Evolutionary conservation across 768 basidiomycete species (phyloP), one percentile per base, ranked within the genome.

Genomic region (Amanita pallidorosea): DNA sequence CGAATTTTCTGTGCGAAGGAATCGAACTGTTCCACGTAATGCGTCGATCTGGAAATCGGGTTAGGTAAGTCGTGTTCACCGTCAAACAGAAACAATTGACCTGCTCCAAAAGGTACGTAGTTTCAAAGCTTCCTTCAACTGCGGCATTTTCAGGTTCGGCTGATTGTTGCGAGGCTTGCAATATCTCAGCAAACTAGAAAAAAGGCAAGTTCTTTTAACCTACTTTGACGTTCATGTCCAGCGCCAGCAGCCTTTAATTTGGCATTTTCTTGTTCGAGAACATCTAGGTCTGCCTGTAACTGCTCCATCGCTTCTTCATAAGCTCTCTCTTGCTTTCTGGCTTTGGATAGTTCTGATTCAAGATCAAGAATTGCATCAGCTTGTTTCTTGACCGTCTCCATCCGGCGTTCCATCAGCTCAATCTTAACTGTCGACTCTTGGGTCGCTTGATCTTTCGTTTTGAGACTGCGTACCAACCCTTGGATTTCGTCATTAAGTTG

Each of bases 301-400:
- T 91, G 89, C 56, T 94, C 93, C 74, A 97, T 87, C 2, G 92
- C 90, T 58, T 95, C 92, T 62, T 91, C 88, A 58, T 94, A 89
- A 29, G 85, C 84, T 51, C 83, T 76, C 64, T 95, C 92, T 61
- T 95, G 88, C 65, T 92, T 88, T 65, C 81, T 79, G 3, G 83
- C 80, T 63, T 92, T 92, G 25, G 74, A 67, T 2, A 97, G 70
- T 58, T 94, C 85, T 29, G 62, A 67, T 67, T 97, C 93, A 17
- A 98, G 78, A 54, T 90, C 86, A 12, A 71, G 65, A 47, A 97
- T 86, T 6, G 76, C 69, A 51, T 97, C 95, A 4, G 85, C 83
- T 67, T 95, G 90, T 63, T 86, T 90, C 75, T 91, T 94, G 54
- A 83, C 84, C 2, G 82, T 77, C 62, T 98, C 94, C 74, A 93